A percentile compares a stretch with the other conserved stretches of the same genome.
Evolutionary conservation across 345 rosid genomes (phyloP).

Genomic region (Adansonia digitata): DNA sequence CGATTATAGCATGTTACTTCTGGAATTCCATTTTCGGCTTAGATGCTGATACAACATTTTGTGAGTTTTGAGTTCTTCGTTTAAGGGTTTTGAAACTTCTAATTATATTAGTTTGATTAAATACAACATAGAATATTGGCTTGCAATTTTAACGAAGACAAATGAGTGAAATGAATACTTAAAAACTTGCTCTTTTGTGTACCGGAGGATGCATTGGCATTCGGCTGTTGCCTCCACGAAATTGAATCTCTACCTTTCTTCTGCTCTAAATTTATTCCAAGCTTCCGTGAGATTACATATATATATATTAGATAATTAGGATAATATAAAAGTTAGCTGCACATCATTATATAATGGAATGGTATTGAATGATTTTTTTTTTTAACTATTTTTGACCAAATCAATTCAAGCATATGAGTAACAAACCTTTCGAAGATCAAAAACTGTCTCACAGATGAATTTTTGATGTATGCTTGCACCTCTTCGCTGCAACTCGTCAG

Average conservation of each 20-base stretch:
- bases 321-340: background rate
- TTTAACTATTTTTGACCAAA: too few species aligned
- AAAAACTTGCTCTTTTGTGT: background rate
- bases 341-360: background rate
- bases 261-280: slow-evolving; percentile 66
- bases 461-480: slow-evolving; percentile 90
- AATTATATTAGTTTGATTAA: background rate
- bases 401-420: too few species aligned
- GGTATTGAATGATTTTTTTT: background rate
- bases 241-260: slow-evolving; percentile 34
- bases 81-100: too few species aligned
- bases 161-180: background rate
- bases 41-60: background rate
- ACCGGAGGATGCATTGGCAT: too few species aligned
- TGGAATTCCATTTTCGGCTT: background rate
- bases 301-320: background rate
- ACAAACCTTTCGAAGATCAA: slow-evolving; percentile 84
- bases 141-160: background rate
- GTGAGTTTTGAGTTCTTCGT: too few species aligned
- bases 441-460: slow-evolving; percentile 89
- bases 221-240: background rate
- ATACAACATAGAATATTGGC: background rate
- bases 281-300: slow-evolving; percentile 43
- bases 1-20: background rate
- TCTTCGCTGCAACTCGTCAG: slow-evolving; percentile 93